Base-by-base conservation (phyloP, 192 early-diverging fungal species). In the Umbelopsis ramanniana region DNA sequence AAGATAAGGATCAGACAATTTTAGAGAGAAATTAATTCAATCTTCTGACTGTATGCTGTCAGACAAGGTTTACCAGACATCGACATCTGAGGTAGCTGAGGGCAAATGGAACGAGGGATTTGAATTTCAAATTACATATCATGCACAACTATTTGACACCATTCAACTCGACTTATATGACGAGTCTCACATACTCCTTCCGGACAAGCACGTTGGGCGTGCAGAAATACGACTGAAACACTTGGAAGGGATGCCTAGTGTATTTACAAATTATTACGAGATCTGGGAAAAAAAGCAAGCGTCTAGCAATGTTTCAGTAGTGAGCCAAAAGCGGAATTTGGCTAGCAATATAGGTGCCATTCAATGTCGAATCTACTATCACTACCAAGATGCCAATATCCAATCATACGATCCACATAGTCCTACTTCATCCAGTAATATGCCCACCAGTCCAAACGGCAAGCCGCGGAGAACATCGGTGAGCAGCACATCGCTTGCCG, bases 21-120 rank as follows among this genome's bases (percentile, higher is more conserved):
- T 6, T 6, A 12, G 6, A 12, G 40, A 43, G 6, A 5, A 43
- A 7, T 7, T 12, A 11, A 43, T 43, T 7, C 6, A 7, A 43
- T 43, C 0, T 43, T 43, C 22, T 46, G 6, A 55, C 3, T 15
- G 21, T 0, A n/a, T 11, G 11, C 52, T 53, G 68, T 52, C 55
- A 85, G 91, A 92, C 66, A 87, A 89, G 75, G 77, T 79, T 19
- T 87, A 81, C 72, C 89, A 90, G 71, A 89, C 91, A 0, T 88
- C 90, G 3, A 84, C 84, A 14, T 84, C 88, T 19, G 84, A 87
- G 52, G 63, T 69, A 15, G 46, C 84, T 15, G 82, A 84, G 6
- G 89, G 89, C 19, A 82, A 82, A 55, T 91, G 91, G 91, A 89
- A 89, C 74, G 91, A 91, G 70, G 85, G 87, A 0, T 93, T 93